Evolutionary conservation across 2,329 filamentous ascomycete species (phyloP).

Genomic region (Aspergillus pseudonomiae): DNA sequence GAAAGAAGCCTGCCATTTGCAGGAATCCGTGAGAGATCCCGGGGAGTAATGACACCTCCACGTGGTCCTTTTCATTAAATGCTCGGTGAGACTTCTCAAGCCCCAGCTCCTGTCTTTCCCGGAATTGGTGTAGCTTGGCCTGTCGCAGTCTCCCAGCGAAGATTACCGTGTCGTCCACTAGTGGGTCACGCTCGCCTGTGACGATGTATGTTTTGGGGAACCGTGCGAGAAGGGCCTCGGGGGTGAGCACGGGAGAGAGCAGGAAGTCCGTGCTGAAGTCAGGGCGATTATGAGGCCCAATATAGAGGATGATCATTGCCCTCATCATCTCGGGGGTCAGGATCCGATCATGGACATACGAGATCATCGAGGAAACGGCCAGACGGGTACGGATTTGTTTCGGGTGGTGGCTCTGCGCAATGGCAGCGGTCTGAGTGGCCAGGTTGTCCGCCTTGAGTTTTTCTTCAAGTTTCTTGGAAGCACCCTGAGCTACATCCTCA

Average conservation of each 20-base stretch:
- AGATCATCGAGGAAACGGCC: slow-evolving; percentile 95
- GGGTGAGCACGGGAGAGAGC: slow-evolving; percentile 85
- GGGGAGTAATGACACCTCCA: slow-evolving; percentile 82
- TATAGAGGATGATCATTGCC: slow-evolving; percentile 97
- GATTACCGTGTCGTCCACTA: slow-evolving; percentile 96
- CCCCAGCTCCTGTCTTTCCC: slow-evolving; percentile 59
- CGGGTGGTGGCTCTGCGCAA: slow-evolving; percentile 42
- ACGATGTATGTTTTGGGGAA: slow-evolving; percentile 95
- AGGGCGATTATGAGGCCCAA: slow-evolving; percentile 88
- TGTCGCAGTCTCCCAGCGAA: slow-evolving; percentile 87
- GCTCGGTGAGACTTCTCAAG: slow-evolving; percentile 55
- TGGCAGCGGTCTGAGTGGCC: slow-evolving; percentile 39
- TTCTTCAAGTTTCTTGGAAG: slow-evolving; percentile 29
- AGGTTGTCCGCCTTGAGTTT: slow-evolving; percentile 34
- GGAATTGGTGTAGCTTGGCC: slow-evolving; percentile 66
- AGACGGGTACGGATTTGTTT: slow-evolving; percentile 74
- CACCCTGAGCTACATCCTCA: slow-evolving; percentile 26
- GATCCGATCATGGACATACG: slow-evolving; percentile 95
- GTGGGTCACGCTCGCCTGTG: slow-evolving; percentile 89
- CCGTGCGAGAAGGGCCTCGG: slow-evolving; percentile 76
- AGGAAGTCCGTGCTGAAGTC: slow-evolving; percentile 92
- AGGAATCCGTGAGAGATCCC: slow-evolving; percentile 93
- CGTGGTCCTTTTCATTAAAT: slow-evolving; percentile 73
- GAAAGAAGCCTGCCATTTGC: slow-evolving; percentile 86
- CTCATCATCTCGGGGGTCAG: slow-evolving; percentile 98